phyloP scores from a whole-genome alignment of 331 rosid genomes.

The Arachis monticola region DNA sequence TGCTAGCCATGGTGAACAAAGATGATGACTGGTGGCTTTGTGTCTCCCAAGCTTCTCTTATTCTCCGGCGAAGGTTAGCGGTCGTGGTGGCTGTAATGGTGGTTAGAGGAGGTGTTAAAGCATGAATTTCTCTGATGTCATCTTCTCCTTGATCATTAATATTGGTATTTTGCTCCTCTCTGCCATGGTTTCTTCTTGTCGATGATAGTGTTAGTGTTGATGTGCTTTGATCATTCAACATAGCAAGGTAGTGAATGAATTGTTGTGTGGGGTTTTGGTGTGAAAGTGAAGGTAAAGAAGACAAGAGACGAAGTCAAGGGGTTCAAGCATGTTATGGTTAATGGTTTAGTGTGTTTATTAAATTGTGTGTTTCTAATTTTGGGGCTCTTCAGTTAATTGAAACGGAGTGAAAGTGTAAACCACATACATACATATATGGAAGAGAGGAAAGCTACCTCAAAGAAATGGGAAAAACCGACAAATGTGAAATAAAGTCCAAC shows the following conservation, averaged over 20 bases:
- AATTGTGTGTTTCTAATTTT: too few relatives aligned
- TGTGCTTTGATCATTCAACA: slow-evolving; percentile 57
- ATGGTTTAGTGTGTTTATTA: background rate
- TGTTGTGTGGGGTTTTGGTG: slow-evolving; percentile 19
- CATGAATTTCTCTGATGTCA: slow-evolving; percentile 79
- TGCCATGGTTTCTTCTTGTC: slow-evolving; percentile 21
- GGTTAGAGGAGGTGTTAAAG: slow-evolving; percentile 55
- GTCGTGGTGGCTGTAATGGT: slow-evolving; percentile 1
- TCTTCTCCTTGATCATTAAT: slow-evolving; percentile 39
- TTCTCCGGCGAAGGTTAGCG: slow-evolving; percentile 39
- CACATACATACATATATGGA: slow-evolving; percentile 4
- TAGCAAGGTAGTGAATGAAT: slow-evolving; percentile 35
- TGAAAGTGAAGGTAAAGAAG: slow-evolving; percentile 17
- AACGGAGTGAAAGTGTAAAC: slow-evolving; percentile 26
- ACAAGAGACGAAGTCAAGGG: slow-evolving; percentile 1
- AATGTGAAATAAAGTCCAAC: background rate
- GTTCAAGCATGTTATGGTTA: slow-evolving; percentile 1
- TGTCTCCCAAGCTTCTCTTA: slow-evolving; percentile 67
- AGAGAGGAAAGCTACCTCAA: background rate
- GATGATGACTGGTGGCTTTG: slow-evolving; percentile 64
- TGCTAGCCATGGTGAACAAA: slow-evolving; percentile 56
- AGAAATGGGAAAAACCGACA: background rate
- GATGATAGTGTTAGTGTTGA: slow-evolving; percentile 10
- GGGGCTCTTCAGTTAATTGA: background rate
- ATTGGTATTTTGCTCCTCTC: background rate